Conservation (phyloP, 75 land plant genomes). For the Selaginella tamariscina region DNA sequence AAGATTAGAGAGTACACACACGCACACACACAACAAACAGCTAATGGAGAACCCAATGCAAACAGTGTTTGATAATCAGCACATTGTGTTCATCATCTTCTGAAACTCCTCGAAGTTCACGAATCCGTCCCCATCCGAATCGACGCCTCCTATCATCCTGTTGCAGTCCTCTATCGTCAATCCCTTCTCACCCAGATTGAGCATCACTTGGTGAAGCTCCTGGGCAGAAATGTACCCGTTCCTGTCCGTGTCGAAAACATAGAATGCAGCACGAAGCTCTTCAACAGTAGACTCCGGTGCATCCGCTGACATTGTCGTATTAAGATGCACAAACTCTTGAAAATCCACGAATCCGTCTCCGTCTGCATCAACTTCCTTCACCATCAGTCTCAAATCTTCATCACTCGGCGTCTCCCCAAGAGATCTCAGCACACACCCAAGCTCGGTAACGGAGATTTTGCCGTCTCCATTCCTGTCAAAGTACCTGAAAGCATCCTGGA, state of each 20-base stretch:
- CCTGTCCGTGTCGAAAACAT: constrained; percentile 15
- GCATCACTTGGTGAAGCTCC: constrained; percentile 21
- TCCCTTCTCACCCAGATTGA: constrained; percentile 14
- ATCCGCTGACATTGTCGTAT: neutral
- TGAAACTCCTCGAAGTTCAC: constrained; percentile 55
- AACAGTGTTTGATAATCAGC: no score
- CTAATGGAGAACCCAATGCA: no score
- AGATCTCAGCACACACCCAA: neutral
- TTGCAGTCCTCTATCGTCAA: constrained; percentile 36
- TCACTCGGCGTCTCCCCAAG: neutral
- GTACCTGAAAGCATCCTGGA: neutral
- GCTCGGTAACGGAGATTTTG: neutral
- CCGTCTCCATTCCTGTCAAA: neutral
- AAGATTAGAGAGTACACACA: no score
- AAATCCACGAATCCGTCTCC: neutral
- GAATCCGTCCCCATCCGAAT: constrained; percentile 52
- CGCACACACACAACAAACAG: no score
- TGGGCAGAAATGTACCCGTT: constrained; percentile 21
- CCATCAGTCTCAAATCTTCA: neutral
- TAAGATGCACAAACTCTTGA: neutral
- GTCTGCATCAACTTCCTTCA: neutral
- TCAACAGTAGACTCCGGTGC: neutral
- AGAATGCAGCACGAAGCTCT: constrained; percentile 8
- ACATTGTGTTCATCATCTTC: constrained; percentile 51
- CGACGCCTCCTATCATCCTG: constrained; percentile 53